Evolutionary conservation across 2,329 filamentous ascomycete genomes (phyloP), one percentile per base, ranked within the genome.

Genomic region (Plenodomus lindquistii): DNA sequence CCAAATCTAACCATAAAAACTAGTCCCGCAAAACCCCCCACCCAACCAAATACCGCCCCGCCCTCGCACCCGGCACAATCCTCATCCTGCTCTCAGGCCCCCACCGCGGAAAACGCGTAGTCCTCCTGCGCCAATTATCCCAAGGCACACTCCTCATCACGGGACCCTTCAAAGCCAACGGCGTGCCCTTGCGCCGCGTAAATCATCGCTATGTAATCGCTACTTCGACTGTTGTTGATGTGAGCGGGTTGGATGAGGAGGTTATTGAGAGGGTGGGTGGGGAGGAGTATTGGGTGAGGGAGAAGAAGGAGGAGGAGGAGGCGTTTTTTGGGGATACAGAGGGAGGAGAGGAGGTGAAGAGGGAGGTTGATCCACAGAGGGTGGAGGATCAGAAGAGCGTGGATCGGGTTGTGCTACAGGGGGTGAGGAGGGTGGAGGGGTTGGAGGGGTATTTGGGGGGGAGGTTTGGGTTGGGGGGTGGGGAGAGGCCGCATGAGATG

Each of bases 401-500:
- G 73, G 94, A 99, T 82, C 95, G 96, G 87, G 85, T 89, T 67
- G 81, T 99, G 73, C 81, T 97, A 72, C 85, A 89, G 77, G 88
- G 82, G 77, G 94, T 99, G 84, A 97, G 97, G 88, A 96, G 97
- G 86, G 91, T 94, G 75, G 87, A 91, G 66, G 82, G 92, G 79
- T 88, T 99, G 69, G 82, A 87, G 77, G 88, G 86, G 79, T 99
- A 99, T 85, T 88, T 99, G 69, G 84, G 84, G 73, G 89, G 88
- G 77, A 91, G 88, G 75, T 99, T 99, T 88, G 95, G 89, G 84
- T 85, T 99, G 80, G 88, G 92, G 82, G 96, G 93, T 83, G 92
- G 93, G 75, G 93, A 99, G 85, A 91, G 92, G 85, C 94, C 94
- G 78, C 94, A 99, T 81, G 91, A 96, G 86, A 97, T 99, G 94